Base-by-base conservation (phyloP, 164 flowering plant species). In the Cinnamomum chago region DNA sequence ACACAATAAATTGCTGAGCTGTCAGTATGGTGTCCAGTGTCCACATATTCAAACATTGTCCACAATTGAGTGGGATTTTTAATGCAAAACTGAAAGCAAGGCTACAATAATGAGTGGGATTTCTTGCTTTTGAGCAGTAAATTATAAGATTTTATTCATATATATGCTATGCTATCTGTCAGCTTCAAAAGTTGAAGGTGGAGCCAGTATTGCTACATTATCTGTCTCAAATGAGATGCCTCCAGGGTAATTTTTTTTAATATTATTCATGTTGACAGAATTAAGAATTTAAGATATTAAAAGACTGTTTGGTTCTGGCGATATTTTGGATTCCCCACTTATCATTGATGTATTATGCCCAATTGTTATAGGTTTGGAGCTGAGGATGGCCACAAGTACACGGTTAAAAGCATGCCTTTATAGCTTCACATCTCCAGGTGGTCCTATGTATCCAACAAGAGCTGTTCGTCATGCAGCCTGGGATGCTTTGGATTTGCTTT, bases 381-480 rank as follows among this genome's bases (percentile, higher is more conserved):
- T 96, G 73, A 84, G 99, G 78, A 88, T 96, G 99, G 82, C 93
- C 0, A 92, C 98, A 25, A 96, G 97, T 81, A 92, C 98, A 64
- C 84, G 97, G 81, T 79, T 96, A 70, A 96, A 94, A 72, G 83
- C 98, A n/a, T 93, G 99, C 85, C 85, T 96, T 78, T 96, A 96
- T 76, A 96, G 99, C 83, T 94, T 91, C 82, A 93, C 99, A 28
- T 93, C 97, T 67, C 99, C 99, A 30, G 99, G 99, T 73, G 99
- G 97, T 74, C 99, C 98, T 47, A 92, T 91, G 98, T 94, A 92
- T 80, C 97, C 99, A 65, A 92, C 99, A 47, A 86, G 99, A 88
- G 90, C 92, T 77, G 98, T 96, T 76, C 99, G 99, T 47, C 97
- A 94, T 88, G 98, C 99, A 22, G 98, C 99, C 65, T 93, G 99